phyloP scores from a whole-genome alignment of 495 filamentous ascomycete genomes.

The Parathielavia hyrcaniae region DNA sequence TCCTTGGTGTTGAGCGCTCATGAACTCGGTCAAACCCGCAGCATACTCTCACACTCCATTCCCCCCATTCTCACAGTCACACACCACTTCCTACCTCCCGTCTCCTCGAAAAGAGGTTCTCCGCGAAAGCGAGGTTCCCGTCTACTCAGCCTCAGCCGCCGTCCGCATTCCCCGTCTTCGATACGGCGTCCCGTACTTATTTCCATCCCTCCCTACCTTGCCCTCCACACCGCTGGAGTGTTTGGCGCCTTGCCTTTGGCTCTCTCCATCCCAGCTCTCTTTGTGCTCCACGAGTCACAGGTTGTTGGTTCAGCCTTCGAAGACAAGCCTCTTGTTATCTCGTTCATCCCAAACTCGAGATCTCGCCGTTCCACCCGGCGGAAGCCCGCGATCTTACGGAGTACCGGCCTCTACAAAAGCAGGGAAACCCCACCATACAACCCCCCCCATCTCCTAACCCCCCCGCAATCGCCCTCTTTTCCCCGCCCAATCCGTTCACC shows the following conservation, averaged over 20 bases:
- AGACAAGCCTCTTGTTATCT: neutral
- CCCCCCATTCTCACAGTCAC: neutral
- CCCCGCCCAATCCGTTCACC: neutral
- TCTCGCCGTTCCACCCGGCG: neutral
- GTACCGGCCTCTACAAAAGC: conserved; percentile 12
- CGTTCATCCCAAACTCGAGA: neutral
- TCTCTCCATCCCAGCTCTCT: neutral
- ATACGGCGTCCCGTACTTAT: neutral
- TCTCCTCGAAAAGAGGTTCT: conserved; percentile 9
- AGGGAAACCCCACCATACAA: neutral
- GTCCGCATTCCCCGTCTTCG: neutral
- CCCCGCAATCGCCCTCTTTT: conserved; percentile 6
- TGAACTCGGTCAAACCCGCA: too few relatives aligned
- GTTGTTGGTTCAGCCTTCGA: neutral
- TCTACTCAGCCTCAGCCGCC: conserved; percentile 13
- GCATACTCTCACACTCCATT: neutral
- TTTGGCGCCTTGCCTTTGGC: neutral
- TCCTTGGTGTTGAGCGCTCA: too few relatives aligned
- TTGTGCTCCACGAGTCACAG: conserved; percentile 1
- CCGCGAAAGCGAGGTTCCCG: conserved; percentile 2
- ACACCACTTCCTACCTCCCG: neutral
- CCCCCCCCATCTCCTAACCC: conserved; percentile 1
- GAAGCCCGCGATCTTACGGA: neutral
- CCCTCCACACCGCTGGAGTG: neutral
- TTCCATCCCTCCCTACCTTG: neutral